These are phyloP conservation scores for Colletotrichum brevisporum DNA, from an alignment of 2,329 filamentous ascomycete genomes.

Conservation along the genomic window DNA sequence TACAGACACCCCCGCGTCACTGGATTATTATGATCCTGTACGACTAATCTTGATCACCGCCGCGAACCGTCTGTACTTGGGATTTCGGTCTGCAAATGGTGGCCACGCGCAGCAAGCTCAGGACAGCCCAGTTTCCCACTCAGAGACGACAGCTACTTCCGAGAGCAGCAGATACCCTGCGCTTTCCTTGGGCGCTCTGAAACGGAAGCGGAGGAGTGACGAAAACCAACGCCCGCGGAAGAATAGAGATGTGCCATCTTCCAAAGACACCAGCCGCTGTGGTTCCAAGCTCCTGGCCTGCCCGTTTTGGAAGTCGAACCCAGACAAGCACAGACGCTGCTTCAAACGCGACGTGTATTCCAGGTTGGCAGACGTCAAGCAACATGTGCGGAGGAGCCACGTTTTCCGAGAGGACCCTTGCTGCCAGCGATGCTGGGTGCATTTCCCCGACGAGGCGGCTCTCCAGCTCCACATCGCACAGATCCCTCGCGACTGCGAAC, in stretches of 20 bases:
- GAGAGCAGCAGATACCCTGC: no score
- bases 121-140: no score
- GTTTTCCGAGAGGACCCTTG: neutral
- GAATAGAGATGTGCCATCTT: neutral
- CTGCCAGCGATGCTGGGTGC: neutral
- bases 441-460: neutral
- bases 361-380: neutral
- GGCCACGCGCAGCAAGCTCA: no score
- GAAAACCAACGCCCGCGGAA: no score
- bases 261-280: neutral
- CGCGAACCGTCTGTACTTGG: no score
- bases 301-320: neutral
- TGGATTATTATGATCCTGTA: neutral
- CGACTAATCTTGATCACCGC: neutral
- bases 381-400: constrained; percentile 7
- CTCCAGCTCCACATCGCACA: no score
- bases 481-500: no score
- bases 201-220: no score
- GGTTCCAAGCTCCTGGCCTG: neutral
- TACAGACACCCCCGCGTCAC: no score
- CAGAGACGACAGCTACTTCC: no score
- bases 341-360: neutral
- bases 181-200: no score
- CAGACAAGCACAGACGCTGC: neutral
- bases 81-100: no score